Conservation (phyloP, 441 rosid genomes). For the Populus hybrid region DNA sequence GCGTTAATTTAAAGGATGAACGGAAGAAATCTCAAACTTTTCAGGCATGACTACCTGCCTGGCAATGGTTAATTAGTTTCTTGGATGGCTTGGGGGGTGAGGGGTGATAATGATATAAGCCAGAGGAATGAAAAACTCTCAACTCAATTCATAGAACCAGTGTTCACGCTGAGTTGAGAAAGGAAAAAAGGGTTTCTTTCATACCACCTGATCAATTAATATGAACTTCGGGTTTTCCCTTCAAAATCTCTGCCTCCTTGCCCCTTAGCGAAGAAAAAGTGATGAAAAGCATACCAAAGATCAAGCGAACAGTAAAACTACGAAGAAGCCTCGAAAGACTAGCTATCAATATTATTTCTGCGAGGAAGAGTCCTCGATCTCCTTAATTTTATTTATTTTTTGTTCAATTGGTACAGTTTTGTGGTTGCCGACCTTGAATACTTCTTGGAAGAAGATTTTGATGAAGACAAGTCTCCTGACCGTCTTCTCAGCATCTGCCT, state of each 20-base stretch:
- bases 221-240: neutral
- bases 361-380: neutral
- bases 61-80: too few species aligned
- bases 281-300: constrained; percentile 1
- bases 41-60: too few species aligned
- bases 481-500: constrained; percentile 93
- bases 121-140: too few species aligned
- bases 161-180: too few species aligned
- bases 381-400: neutral
- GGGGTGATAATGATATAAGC: neutral
- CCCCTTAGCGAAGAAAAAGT: neutral
- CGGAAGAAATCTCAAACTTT: too few species aligned
- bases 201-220: too few species aligned
- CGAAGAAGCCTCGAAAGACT: constrained; percentile 31
- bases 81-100: too few species aligned
- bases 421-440: constrained; percentile 61
- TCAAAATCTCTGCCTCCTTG: neutral
- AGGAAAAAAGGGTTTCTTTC: too few species aligned
- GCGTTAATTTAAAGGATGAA: too few species aligned
- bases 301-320: neutral
- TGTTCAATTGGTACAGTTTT: constrained; percentile 31
- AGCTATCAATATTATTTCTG: neutral
- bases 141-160: too few species aligned
- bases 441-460: constrained; percentile 60
- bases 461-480: constrained; percentile 57